Evolutionary conservation across 2,329 filamentous ascomycete species (phyloP).

Genomic region (Ascomycota sp.): DNA sequence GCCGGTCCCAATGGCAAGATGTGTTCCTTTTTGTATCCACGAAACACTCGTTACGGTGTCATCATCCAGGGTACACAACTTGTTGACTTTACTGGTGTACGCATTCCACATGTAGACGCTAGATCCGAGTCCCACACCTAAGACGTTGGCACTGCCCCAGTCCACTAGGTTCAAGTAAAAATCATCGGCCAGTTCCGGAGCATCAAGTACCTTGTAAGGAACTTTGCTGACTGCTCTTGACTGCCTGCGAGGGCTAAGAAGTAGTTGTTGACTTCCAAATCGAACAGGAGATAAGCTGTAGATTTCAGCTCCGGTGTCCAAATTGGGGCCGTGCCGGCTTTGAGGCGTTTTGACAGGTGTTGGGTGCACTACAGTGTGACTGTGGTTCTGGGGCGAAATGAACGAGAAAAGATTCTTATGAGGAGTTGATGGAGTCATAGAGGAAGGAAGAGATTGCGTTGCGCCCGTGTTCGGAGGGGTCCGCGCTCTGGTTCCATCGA

Average conservation of each 20-base stretch:
- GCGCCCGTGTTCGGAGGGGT: slow-evolving; percentile 56
- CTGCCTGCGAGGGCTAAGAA: slow-evolving; percentile 74
- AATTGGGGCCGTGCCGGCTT: slow-evolving; percentile 67
- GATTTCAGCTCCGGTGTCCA: slow-evolving; percentile 78
- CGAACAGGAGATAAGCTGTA: slow-evolving; percentile 92
- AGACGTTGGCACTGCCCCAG: slow-evolving; percentile 87
- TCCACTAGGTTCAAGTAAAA: slow-evolving; percentile 96
- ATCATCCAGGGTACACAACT: slow-evolving; percentile 78
- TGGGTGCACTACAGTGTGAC: slow-evolving; percentile 54
- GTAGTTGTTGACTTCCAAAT: slow-evolving; percentile 79
- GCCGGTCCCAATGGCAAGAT: slow-evolving; percentile 84
- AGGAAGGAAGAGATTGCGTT: slow-evolving; percentile 43
- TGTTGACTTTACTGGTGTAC: slow-evolving; percentile 73
- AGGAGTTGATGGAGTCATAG: slow-evolving; percentile 78
- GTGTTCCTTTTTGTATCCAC: slow-evolving; percentile 95
- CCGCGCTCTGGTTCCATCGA: slow-evolving; percentile 51
- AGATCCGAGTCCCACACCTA: slow-evolving; percentile 79
- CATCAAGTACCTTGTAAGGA: slow-evolving; percentile 92
- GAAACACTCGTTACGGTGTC: slow-evolving; percentile 93
- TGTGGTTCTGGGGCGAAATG: slow-evolving; percentile 53
- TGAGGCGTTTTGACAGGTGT: slow-evolving; percentile 81
- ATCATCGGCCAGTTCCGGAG: slow-evolving; percentile 86
- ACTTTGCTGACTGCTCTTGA: slow-evolving; percentile 86
- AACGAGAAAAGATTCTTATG: slow-evolving; percentile 96
- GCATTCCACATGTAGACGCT: slow-evolving; percentile 99